Base-by-base conservation (phyloP, 2,329 filamentous ascomycete species). In the Scortechinia acanthostroma region DNA sequence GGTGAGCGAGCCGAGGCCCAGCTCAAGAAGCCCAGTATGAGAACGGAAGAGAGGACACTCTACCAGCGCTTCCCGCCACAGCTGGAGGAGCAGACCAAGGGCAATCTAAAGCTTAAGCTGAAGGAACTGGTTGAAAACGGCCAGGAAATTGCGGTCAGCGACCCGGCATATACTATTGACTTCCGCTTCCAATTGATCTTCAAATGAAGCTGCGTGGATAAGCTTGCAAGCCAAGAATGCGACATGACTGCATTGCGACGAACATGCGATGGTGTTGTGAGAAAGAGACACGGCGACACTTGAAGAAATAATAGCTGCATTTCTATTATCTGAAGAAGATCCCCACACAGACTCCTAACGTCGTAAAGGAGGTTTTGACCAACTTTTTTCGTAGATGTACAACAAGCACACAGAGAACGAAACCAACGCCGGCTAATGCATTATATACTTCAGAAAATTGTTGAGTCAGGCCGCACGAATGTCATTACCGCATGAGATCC, bases 121-220 rank as follows among this genome's bases (percentile, higher is more conserved):
- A 66, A 63, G 21, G 64, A 40, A 6, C 35, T 98, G 50, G 73
- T 98, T 19, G 76, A 77, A 42, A 74, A 90, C 54, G 89, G 90
- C 13, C 86, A 96, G 59, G 89, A 96, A 64, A 76, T 98, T 42
- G 88, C 82, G n/a, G 85, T 98, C 42, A 91, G 88, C 15, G 91
- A 97, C 62, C 86, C 88, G n/a, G 88, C 89, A 1, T 93, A 94
- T 59, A 79, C 82, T 23, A 83, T 88, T 21, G 78, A 40, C 17
- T 81, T 80, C 55, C 71, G 69, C 50, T 81, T 77, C 52, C 68
- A 30, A n/a, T 30, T 30, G 25, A 30, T 30, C n/a, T 30, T 30
- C 25, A 10, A 30, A 30, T 30, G 25, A 30, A 30, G n/a, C 25
- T 10, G 10, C 25, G 25, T 30, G 25, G 25, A 30, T 30, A 30